Base-by-base conservation (phyloP, 2,329 filamentous ascomycete species). In the Akanthomyces muscarius region DNA sequence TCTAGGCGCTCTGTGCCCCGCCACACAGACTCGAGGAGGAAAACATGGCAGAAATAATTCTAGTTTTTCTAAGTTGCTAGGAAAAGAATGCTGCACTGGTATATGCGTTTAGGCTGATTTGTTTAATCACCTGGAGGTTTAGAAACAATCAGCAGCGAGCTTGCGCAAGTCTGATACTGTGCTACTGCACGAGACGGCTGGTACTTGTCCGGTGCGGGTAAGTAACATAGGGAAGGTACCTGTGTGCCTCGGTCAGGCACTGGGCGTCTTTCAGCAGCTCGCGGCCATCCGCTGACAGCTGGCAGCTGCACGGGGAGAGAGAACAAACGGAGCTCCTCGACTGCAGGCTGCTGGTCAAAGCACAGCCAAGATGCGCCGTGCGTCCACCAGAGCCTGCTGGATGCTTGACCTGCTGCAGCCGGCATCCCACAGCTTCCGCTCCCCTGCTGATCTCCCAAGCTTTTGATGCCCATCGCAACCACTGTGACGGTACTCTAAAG, bases 391-490 rank as follows among this genome's bases (percentile, higher is more conserved):
- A 23, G 48, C 25, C 16, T 36, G 33, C 33, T 30, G 28, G 28
- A 30, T 30, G 28, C 28, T 4, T 30, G 28, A 21, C 21, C 21
- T 21, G 28, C 38, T 41, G 38, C 14, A 16, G 4, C 38, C 38
- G 8, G 38, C n/a, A n/a, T 25, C 8, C 25, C 41, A 28, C 23
- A 38, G 6, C 11, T 33, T 33, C 23, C 10, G 16, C 45, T 28
- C 33, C 56, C 44, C 57, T 60, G 47, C 38, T 60, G 57, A 60
- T 60, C 57, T 30, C 28, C 25, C 23, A 33, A 44, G 28, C 45
- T 30, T 21, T 1, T 7, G 14, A 3, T 52, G 48, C 25, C 6
- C 48, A 21, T 16, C 25, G 36, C 21, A 18, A 38, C 55, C 44
- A 58, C 42, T 10, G 41, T 33, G 23, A 44, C 21, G 53, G 51